Evolutionary conservation across 1,284 basidiomycete species (phyloP).

Genomic region (Ceraceosorus bombacis): DNA sequence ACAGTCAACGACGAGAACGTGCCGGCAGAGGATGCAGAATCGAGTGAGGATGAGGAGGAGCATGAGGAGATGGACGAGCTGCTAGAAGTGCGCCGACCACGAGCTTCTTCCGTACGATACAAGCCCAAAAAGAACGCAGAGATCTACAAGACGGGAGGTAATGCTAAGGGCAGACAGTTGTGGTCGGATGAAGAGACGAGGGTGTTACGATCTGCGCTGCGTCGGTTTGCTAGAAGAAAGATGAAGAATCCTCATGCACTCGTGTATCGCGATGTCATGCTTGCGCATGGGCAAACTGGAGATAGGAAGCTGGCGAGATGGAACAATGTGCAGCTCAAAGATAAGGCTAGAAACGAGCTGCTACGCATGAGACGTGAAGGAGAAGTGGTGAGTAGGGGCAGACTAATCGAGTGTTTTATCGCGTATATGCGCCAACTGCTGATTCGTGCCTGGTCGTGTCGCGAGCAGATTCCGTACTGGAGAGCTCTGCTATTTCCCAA

Average conservation of each 20-base stretch:
- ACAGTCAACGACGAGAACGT: not conserved
- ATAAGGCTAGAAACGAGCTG: conserved; percentile 34
- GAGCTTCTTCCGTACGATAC: not conserved
- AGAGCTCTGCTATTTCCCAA: too few relatives aligned
- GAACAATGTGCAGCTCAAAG: conserved; percentile 41
- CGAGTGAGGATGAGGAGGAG: not conserved
- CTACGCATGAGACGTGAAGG: conserved; percentile 17
- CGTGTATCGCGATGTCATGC: too few relatives aligned
- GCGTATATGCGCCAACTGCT: too few relatives aligned
- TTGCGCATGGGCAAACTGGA: too few relatives aligned
- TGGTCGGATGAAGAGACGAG: not conserved
- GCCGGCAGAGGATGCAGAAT: not conserved
- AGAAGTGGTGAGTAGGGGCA: too few relatives aligned
- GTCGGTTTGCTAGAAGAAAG: not conserved
- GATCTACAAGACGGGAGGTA: not conserved
- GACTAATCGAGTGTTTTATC: too few relatives aligned
- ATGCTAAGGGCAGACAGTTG: not conserved
- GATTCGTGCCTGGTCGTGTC: too few relatives aligned
- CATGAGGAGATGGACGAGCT: not conserved
- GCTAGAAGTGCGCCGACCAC: not conserved
- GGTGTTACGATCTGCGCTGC: not conserved
- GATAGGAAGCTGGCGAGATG: conserved; percentile 15
- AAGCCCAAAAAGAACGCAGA: too few relatives aligned
- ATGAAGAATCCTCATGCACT: not conserved
- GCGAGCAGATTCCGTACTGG: too few relatives aligned